Evolutionary conservation across 1,139 yeast genomes (phyloP), one percentile per base, ranked within the genome.

Genomic region (Yamadazyma diddensiae): DNA sequence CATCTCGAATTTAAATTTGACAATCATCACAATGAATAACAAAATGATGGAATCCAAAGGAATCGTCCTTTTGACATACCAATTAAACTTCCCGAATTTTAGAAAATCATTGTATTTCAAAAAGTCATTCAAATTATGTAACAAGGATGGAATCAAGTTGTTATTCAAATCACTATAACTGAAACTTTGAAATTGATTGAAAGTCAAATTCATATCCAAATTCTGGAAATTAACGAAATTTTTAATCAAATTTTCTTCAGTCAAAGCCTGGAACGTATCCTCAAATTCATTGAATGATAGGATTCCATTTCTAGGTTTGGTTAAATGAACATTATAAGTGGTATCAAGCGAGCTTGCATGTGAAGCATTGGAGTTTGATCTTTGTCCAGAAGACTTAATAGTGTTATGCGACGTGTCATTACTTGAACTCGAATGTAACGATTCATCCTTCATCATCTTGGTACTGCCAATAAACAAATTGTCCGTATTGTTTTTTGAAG

Each of bases 1-100:
- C 28, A 60, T 60, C 37, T 65, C 68, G 39, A 62, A 68, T 45
- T 73, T 74, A 47, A 74, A 61, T 47, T 77, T 79, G 6, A 76
- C 70, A 2, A 74, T 65, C 30, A 77, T 61, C 17, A 77, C 70
- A 15, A 75, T 70, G 45, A 74, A 62, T 43, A 77, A 57, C 35
- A 77, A 53, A 15, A 77, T 71, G 8, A 77, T 65, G n/a, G 79
- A 75, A 49, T 77, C 82, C 34, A 77, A 60, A 3, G 83, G 83
- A 31, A 77, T 68, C 5, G 77, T 73, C 33, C 79, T 59, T 45
- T 77, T 71, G 31, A 77, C 66, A 41, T 74, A 77, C 82, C 82
- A 77, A 46, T 77, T 77, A 50, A 62, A 77, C 38, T 62, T 66
- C 0, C 77, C 76, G 43, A 70, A 62, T 36, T 68, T 68, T 41